These are phyloP conservation scores for Mrakia blollopis DNA, from an alignment of 768 basidiomycete genomes.

Conservation along the genomic window DNA sequence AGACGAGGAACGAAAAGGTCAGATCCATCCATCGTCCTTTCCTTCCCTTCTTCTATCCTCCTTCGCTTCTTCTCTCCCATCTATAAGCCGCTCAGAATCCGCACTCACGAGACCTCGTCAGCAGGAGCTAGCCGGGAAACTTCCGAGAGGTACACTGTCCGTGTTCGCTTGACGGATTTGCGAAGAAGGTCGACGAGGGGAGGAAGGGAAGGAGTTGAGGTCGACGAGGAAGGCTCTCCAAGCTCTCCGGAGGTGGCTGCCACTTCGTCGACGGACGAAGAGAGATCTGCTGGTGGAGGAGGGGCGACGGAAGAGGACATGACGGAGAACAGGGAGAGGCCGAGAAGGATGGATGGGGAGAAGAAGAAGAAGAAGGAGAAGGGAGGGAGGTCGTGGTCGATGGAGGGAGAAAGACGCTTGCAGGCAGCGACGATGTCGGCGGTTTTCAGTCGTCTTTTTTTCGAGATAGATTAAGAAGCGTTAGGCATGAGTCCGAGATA, in stretches of 20 bases:
- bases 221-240: neutral
- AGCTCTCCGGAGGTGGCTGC: neutral
- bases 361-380: neutral
- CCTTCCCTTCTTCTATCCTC: too few relatives aligned
- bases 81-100: neutral
- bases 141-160: conserved; percentile 39
- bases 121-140: neutral
- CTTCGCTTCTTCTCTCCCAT: neutral
- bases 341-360: neutral
- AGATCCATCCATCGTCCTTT: neutral
- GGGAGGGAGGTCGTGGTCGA: neutral
- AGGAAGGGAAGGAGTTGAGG: conserved; percentile 33
- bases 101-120: conserved; percentile 16
- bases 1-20: neutral
- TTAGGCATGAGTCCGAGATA: too few relatives aligned
- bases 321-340: neutral
- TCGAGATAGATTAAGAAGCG: too few relatives aligned
- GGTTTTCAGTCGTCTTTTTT: too few relatives aligned
- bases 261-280: neutral
- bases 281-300: conserved; percentile 3
- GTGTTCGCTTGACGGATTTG: conserved; percentile 42
- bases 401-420: neutral
- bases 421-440: too few relatives aligned
- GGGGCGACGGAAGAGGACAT: conserved; percentile 13
- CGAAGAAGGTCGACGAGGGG: conserved; percentile 41